A percentile compares a stretch with the other conserved stretches of the same genome.
These are phyloP conservation scores for Trifolium repens DNA, from an alignment of 306 rosid genomes.

Conservation along the genomic window DNA sequence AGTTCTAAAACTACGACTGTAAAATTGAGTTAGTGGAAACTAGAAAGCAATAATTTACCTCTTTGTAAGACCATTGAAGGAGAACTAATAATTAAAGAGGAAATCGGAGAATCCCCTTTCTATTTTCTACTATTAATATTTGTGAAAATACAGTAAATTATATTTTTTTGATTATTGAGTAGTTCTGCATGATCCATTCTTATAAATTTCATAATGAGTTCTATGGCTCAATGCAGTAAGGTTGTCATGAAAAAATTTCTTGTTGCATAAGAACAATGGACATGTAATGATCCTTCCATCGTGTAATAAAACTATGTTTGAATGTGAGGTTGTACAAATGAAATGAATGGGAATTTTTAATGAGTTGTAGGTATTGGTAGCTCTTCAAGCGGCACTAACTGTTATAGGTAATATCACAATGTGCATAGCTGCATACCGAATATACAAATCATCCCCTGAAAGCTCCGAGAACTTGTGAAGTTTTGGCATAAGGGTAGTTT, in stretches of 20 bases:
- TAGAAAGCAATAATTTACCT: too few relatives aligned
- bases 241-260: constrained; percentile 19
- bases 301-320: constrained; percentile 14
- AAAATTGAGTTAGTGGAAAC: too few relatives aligned
- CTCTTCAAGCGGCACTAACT: constrained; percentile 91
- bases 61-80: too few relatives aligned
- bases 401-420: constrained; percentile 84
- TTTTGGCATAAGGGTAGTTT: constrained; percentile 9
- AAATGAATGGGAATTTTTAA: constrained; percentile 30
- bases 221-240: background rate
- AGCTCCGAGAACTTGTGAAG: constrained; percentile 60
- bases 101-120: too few relatives aligned
- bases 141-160: background rate
- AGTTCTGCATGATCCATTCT: background rate
- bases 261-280: constrained; percentile 33
- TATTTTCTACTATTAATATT: background rate
- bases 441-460: constrained; percentile 75
- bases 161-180: constrained; percentile 4
- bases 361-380: constrained; percentile 86
- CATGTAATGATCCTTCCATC: constrained; percentile 27
- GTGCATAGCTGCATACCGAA: constrained; percentile 89
- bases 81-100: too few relatives aligned
- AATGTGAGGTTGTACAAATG: constrained; percentile 20
- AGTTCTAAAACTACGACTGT: too few relatives aligned
- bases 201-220: too few relatives aligned